Conservation (phyloP, 129 eudicot genomes). For the Artemisia tridentata region DNA sequence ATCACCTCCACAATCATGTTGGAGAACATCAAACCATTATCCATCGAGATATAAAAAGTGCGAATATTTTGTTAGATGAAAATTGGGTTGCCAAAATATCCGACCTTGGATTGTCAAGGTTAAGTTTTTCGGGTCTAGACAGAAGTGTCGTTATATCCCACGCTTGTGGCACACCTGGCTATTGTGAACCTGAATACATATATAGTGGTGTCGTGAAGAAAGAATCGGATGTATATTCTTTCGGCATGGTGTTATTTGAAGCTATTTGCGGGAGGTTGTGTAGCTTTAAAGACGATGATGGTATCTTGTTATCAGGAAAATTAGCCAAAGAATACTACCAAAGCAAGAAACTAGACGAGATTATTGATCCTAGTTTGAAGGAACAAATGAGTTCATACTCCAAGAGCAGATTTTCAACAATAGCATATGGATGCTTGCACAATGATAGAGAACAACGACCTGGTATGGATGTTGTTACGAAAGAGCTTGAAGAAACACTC, state of each 20-base stretch:
- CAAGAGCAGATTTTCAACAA: neutral
- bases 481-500: neutral
- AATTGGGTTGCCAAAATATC: no score
- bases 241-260: neutral
- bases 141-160: neutral
- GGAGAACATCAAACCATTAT: neutral
- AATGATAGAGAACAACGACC: conserved; percentile 1
- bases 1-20: neutral
- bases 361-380: neutral
- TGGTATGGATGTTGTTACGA: neutral
- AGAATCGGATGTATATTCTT: neutral
- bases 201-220: neutral
- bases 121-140: neutral
- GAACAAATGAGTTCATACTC: neutral
- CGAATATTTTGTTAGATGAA: no score
- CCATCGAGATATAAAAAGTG: no score
- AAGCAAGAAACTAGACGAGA: neutral
- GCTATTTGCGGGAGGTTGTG: neutral
- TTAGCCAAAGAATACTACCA: neutral
- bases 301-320: neutral
- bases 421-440: neutral
- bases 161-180: neutral
- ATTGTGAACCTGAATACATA: neutral
- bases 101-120: neutral
- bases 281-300: neutral